A percentile compares a stretch with the other conserved stretches of the same genome.
Evolutionary conservation across 345 rosid species (phyloP).

Genomic region (Lepidium sativum): DNA sequence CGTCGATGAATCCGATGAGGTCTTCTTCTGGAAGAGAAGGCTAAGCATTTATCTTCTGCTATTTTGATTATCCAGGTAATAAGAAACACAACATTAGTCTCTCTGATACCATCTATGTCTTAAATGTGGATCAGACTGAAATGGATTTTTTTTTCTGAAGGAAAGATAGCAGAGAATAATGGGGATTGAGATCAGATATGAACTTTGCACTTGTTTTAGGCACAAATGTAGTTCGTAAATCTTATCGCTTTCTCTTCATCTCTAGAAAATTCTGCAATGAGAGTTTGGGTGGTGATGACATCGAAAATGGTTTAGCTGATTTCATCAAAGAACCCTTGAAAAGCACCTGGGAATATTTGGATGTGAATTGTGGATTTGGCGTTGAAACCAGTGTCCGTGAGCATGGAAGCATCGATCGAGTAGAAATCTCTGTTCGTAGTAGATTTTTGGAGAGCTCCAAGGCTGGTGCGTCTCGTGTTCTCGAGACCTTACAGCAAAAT

Average conservation of each 20-base stretch:
- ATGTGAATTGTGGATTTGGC: constrained; percentile 21
- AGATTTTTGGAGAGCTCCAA: constrained; percentile 32
- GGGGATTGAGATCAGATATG: constrained; percentile 39
- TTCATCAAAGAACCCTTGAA: no score
- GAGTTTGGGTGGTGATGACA: constrained; percentile 26
- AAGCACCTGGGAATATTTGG: neutral
- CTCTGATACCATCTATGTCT: neutral
- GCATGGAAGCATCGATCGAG: neutral
- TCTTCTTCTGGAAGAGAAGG: constrained; percentile 2
- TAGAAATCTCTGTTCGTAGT: constrained; percentile 14
- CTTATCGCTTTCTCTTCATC: constrained; percentile 17
- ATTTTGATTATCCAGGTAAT: constrained; percentile 1
- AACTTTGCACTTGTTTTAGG: constrained; percentile 36
- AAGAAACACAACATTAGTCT: neutral
- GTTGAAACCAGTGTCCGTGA: constrained; percentile 20
- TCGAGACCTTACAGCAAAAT: constrained; percentile 51
- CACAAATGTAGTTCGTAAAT: constrained; percentile 36
- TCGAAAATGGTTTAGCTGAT: constrained; percentile 34
- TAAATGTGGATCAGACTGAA: neutral
- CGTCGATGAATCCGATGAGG: constrained; percentile 7
- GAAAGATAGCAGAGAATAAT: constrained; percentile 33
- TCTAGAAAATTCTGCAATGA: constrained; percentile 39
- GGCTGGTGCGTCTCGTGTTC: constrained; percentile 44
- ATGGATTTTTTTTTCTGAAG: neutral
- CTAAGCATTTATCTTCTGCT: neutral